phyloP scores from a whole-genome alignment of 2,329 filamentous ascomycete genomes.

The Chrysoporthe austroafricana region DNA sequence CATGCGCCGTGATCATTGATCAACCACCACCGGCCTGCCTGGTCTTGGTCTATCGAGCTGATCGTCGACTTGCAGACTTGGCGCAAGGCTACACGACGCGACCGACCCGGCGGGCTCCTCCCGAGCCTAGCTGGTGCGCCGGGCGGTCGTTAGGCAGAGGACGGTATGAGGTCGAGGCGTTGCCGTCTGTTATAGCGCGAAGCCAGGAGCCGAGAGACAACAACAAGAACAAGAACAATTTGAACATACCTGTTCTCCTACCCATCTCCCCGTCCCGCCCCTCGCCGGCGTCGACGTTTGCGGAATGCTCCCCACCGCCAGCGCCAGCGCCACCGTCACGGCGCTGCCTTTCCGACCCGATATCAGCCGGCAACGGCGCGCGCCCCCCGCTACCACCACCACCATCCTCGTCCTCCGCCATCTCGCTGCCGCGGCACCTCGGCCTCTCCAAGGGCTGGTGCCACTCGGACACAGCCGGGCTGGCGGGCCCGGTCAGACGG shows the following conservation, averaged over 20 bases:
- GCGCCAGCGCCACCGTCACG: background rate
- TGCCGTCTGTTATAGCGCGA: background rate
- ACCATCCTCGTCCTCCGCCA: background rate
- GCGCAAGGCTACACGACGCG: background rate
- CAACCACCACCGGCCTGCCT: background rate
- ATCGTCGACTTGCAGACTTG: background rate
- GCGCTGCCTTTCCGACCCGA: background rate
- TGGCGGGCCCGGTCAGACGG: too few relatives aligned
- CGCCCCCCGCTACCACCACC: background rate
- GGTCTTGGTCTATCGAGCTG: background rate
- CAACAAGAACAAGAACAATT: background rate
- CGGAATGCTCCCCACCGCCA: background rate
- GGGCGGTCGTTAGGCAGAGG: background rate
- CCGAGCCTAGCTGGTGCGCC: background rate
- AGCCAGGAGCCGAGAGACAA: background rate
- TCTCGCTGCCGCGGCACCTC: background rate
- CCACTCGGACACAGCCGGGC: too few relatives aligned
- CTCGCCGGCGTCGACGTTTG: constrained; percentile 4
- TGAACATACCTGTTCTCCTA: background rate
- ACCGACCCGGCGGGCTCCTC: background rate
- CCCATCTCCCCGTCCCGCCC: background rate
- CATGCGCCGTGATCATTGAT: constrained; percentile 6
- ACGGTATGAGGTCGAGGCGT: background rate
- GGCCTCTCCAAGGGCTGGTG: too few relatives aligned
- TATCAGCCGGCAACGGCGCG: background rate